These are phyloP conservation scores for Saccharomycopsis sp. DNA, from an alignment of 805 yeast genomes.

Conservation along the genomic window DNA sequence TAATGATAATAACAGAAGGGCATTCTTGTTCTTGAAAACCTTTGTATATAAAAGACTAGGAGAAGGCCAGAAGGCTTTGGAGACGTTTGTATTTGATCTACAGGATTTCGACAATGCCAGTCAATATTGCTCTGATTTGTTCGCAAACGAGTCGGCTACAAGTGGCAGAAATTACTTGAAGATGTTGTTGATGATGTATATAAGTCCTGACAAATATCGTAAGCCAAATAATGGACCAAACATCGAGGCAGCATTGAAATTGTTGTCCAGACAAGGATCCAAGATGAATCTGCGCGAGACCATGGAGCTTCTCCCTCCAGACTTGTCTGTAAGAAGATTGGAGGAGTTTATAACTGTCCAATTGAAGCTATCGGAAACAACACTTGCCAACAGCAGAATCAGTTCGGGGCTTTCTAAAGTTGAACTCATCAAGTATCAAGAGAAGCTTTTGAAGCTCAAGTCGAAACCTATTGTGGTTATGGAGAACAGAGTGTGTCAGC, in stretches of 20 bases:
- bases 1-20: background rate
- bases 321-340: slow-evolving; percentile 19
- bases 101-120: slow-evolving; percentile 54
- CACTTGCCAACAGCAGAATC: slow-evolving; percentile 27
- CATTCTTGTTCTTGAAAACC: slow-evolving; percentile 41
- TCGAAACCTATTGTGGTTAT: slow-evolving; percentile 26
- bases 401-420: slow-evolving; percentile 33
- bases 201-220: slow-evolving; percentile 22
- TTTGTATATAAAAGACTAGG: slow-evolving; percentile 52
- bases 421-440: slow-evolving; percentile 31
- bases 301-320: slow-evolving; percentile 4
- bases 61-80: slow-evolving; percentile 56
- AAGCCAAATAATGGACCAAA: slow-evolving; percentile 6
- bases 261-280: slow-evolving; percentile 32
- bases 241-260: slow-evolving; percentile 28
- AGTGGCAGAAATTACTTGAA: slow-evolving; percentile 43
- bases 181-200: slow-evolving; percentile 38
- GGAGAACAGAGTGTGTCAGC: slow-evolving; percentile 30
- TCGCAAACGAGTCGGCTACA: slow-evolving; percentile 28
- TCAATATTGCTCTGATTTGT: slow-evolving; percentile 49
- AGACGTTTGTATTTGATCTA: slow-evolving; percentile 51
- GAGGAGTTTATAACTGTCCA: slow-evolving; percentile 27
- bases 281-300: slow-evolving; percentile 31
- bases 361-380: slow-evolving; percentile 25
- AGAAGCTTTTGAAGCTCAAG: slow-evolving; percentile 29